Evolutionary conservation across 23 red algal species (phyloP), one percentile per base, ranked within the genome.

Genomic region (Cyanidium caldarium): DNA sequence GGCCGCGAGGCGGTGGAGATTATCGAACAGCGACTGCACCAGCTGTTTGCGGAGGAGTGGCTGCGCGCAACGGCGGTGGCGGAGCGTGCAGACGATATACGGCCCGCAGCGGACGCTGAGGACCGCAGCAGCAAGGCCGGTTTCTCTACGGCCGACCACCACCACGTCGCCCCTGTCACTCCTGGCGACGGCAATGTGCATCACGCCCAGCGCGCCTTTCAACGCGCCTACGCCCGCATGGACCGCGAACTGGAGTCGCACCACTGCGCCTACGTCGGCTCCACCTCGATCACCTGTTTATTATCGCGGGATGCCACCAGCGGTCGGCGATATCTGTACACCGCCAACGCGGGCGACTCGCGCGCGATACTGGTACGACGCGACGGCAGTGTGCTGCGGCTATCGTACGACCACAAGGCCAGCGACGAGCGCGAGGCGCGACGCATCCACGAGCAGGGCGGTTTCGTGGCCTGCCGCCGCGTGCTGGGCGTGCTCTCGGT

Each of bases 401-500:
- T 98, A 2, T 82, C 84, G 10, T 80, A 69, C 34, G 84, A 88
- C 69, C 92, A 98, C 58, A 83, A 83, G 51, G 84, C 92, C 1
- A 72, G 66, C 14, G 76, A 85, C 35, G 57, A 58, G 33, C 23
- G 17, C 33, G 92, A 98, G 68, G 31, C 57, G 19, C 42, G 68
- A 33, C 79, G 92, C 37, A 72, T 98, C 19, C 43, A 68, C n/a
- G 70, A 69, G 26, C 51, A 65, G 0, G 92, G 92, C 38, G 92
- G 92, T 68, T 89, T 85, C 69, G 67, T 98, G 16, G 45, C 68
- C 25, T 41, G 45, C 43, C 39, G 57, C 1, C 67, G 92, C 37
- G 84, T 98, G 30, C 83, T 84, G 20, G 92, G 92, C 28, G 84
- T 98, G 20, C 72, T 98, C 13, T 80, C 86, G 34, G 92, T 98